phyloP scores from a whole-genome alignment of 768 basidiomycete species.

The Amanita rubescens region DNA sequence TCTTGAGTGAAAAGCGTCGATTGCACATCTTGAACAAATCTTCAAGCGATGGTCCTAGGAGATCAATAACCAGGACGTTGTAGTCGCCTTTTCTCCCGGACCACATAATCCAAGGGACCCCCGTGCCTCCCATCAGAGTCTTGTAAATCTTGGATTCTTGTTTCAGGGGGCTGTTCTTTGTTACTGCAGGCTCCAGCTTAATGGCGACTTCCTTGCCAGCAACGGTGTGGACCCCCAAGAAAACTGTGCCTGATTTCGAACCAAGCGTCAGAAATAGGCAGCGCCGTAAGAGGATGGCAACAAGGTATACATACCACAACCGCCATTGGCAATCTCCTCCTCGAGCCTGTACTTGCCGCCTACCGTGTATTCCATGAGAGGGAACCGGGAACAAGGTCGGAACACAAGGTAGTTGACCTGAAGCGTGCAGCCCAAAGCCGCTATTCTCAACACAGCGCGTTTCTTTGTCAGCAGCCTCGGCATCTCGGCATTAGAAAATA shows the following conservation, averaged over 20 bases:
- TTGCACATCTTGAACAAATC: slow-evolving; percentile 87
- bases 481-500: neutral
- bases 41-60: slow-evolving; percentile 85
- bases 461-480: slow-evolving; percentile 8
- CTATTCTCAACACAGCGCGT: slow-evolving; percentile 2
- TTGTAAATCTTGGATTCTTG: slow-evolving; percentile 93
- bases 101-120: slow-evolving; percentile 90
- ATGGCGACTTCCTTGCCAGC: slow-evolving; percentile 83
- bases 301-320: slow-evolving; percentile 50
- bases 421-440: slow-evolving; percentile 1
- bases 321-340: slow-evolving; percentile 75
- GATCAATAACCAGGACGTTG: slow-evolving; percentile 97
- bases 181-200: slow-evolving; percentile 64
- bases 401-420: neutral
- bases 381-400: neutral
- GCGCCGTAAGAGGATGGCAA: neutral
- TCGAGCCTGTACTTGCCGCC: slow-evolving; percentile 75
- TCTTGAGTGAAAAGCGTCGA: slow-evolving; percentile 90
- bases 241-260: slow-evolving; percentile 55
- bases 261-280: slow-evolving; percentile 6
- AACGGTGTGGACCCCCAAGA: slow-evolving; percentile 69
- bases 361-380: slow-evolving; percentile 37
- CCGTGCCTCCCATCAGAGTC: slow-evolving; percentile 80
- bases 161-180: slow-evolving; percentile 61
- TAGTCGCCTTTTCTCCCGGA: slow-evolving; percentile 88